Conservation (phyloP, 768 basidiomycete genomes). For the Podaxis pistillaris region DNA sequence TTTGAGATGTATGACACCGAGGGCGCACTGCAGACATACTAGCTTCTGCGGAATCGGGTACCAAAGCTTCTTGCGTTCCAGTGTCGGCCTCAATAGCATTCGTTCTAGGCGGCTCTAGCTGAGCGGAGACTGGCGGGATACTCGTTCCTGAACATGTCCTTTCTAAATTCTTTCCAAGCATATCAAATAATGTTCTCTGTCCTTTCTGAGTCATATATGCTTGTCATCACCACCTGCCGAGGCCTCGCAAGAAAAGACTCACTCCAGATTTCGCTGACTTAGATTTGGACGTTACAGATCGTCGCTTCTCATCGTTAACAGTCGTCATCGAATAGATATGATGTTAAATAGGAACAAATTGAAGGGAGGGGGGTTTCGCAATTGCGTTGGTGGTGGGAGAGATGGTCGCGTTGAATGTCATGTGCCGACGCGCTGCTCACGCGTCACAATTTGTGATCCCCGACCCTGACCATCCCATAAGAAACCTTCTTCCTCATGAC, state of each 20-base stretch:
- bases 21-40: not conserved
- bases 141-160: not conserved
- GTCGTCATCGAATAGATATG: not conserved
- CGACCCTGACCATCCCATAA: not conserved
- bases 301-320: slow-evolving; percentile 2
- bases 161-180: slow-evolving; percentile 27
- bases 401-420: slow-evolving; percentile 6
- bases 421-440: slow-evolving; percentile 9
- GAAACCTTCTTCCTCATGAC: slow-evolving; percentile 4
- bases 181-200: slow-evolving; percentile 43
- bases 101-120: not conserved
- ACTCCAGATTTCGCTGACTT: slow-evolving; percentile 11
- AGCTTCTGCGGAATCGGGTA: not conserved
- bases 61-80: not conserved
- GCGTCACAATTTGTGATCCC: slow-evolving; percentile 10
- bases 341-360: not conserved
- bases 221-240: not conserved
- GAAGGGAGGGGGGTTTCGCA: not conserved
- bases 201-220: slow-evolving; percentile 17
- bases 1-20: not conserved
- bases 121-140: not conserved
- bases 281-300: not conserved
- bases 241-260: not conserved
- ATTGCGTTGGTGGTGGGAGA: not conserved
- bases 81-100: not conserved